Percentiles rank a stretch among this genome's conserved stretches.
Evolutionary conservation across 345 rosid species (phyloP).

Genomic region (Salix brachista): DNA sequence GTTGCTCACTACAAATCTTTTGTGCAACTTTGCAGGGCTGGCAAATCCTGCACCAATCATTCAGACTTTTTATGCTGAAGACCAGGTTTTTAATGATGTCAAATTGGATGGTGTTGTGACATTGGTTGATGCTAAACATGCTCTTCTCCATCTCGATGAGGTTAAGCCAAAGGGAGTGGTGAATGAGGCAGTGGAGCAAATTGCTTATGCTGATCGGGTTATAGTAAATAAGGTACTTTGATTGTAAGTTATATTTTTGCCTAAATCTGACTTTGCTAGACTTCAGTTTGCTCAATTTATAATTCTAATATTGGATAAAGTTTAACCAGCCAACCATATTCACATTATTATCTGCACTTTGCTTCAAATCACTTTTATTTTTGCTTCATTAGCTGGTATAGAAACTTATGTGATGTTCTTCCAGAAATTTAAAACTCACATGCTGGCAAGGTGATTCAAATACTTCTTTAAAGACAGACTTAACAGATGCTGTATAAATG

Average conservation of each 20-base stretch:
- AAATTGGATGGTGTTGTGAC: constrained; percentile 95
- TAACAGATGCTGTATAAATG: constrained; percentile 1
- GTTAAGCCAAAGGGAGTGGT: constrained; percentile 88
- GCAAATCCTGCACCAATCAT: constrained; percentile 98
- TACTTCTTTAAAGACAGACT: background rate
- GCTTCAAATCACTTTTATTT: background rate
- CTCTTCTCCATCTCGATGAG: constrained; percentile 70
- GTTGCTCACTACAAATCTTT: background rate
- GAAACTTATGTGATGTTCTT: background rate
- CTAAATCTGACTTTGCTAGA: background rate
- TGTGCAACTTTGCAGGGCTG: constrained; percentile 49
- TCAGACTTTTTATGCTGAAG: constrained; percentile 96
- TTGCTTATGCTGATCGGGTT: constrained; percentile 91
- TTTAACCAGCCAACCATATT: background rate
- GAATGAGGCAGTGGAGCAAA: constrained; percentile 96
- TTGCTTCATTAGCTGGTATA: background rate
- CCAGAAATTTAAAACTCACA: background rate
- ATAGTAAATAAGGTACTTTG: constrained; percentile 74
- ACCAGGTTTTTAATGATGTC: constrained; percentile 70
- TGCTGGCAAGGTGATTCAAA: background rate
- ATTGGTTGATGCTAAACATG: constrained; percentile 95
- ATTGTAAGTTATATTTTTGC: background rate
- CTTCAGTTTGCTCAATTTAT: background rate
- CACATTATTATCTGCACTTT: background rate
- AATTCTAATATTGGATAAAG: background rate